phyloP scores from a whole-genome alignment of 163 green algal species.

The Prototheca stagnorum region DNA sequence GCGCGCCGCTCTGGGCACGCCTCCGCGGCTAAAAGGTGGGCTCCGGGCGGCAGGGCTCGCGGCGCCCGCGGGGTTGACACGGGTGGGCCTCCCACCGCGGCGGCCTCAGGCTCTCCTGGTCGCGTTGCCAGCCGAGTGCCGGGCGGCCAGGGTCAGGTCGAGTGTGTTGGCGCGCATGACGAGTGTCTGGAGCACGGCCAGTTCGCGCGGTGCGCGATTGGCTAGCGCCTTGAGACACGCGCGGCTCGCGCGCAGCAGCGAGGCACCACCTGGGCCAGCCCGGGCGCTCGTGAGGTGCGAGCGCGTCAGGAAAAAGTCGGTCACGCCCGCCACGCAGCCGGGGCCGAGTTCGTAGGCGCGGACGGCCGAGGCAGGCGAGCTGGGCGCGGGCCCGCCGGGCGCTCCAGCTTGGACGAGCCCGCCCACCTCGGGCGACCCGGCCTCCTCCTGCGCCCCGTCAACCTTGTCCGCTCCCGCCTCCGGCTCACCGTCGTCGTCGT shows the following conservation, averaged over 20 bases:
- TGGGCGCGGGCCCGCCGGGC: no score
- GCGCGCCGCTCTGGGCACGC: no score
- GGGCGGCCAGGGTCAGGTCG: slow-evolving; percentile 15
- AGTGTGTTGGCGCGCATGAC: slow-evolving; percentile 21
- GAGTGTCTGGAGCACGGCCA: slow-evolving; percentile 18
- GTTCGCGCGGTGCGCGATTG: slow-evolving; percentile 8
- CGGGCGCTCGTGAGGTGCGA: slow-evolving; percentile 17
- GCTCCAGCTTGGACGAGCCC: background rate
- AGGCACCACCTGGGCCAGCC: slow-evolving; percentile 4
- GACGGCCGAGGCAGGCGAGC: background rate
- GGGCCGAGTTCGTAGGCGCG: slow-evolving; percentile 20
- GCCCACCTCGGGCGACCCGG: background rate
- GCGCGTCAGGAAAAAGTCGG: slow-evolving; percentile 34
- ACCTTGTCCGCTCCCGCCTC: background rate
- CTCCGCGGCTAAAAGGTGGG: no score
- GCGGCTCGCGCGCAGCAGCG: slow-evolving; percentile 15
- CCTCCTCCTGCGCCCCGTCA: background rate
- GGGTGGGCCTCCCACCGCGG: no score
- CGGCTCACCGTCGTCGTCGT: background rate
- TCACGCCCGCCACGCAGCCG: slow-evolving; percentile 28
- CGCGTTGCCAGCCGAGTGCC: no score
- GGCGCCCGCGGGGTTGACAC: no score
- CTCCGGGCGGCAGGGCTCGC: no score
- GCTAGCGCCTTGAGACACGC: slow-evolving; percentile 11
- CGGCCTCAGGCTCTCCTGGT: no score